phyloP scores from a whole-genome alignment of 1,139 yeast species.

The Debaryomyces robertsiae region DNA sequence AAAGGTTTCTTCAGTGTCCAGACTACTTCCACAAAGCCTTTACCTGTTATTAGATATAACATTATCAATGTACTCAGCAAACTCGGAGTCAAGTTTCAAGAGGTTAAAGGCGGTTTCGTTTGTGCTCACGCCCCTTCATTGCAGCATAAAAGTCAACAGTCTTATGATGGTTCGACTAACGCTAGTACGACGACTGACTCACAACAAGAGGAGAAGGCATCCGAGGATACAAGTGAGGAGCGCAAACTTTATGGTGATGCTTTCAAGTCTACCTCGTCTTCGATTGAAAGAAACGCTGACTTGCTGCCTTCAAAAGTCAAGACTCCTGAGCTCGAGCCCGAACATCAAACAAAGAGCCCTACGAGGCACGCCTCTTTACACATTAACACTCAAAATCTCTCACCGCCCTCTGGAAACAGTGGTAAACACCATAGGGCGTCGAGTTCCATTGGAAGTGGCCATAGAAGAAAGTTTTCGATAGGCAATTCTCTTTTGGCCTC shows the following conservation, averaged over 20 bases:
- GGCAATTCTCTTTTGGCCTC: constrained; percentile 55
- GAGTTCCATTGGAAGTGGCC: constrained; percentile 33
- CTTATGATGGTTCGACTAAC: constrained; percentile 11
- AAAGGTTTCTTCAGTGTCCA: constrained; percentile 96
- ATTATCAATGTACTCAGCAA: constrained; percentile 76
- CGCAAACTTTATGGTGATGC: constrained; percentile 47
- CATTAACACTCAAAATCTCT: constrained; percentile 29
- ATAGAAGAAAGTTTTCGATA: constrained; percentile 64
- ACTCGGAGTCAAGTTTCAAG: constrained; percentile 80
- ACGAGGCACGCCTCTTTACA: constrained; percentile 46
- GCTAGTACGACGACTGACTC: constrained; percentile 19
- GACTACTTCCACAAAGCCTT: constrained; percentile 90
- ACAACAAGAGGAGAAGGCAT: constrained; percentile 26
- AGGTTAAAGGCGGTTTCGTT: constrained; percentile 91
- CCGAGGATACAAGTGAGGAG: constrained; percentile 37
- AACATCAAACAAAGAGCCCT: constrained; percentile 28
- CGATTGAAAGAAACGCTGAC: constrained; percentile 24
- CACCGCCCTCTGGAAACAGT: constrained; percentile 24
- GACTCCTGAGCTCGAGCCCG: constrained; percentile 29
- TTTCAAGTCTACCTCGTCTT: constrained; percentile 39
- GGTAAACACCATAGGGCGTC: constrained; percentile 28
- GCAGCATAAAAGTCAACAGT: constrained; percentile 16
- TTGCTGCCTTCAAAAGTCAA: constrained; percentile 20
- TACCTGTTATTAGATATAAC: constrained; percentile 85
- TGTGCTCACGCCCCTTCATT: constrained; percentile 71